Percentiles rank a stretch among this genome's conserved stretches.
Evolutionary conservation across 768 basidiomycete species (phyloP).

Genomic region (Pleurotus pulmonarius): DNA sequence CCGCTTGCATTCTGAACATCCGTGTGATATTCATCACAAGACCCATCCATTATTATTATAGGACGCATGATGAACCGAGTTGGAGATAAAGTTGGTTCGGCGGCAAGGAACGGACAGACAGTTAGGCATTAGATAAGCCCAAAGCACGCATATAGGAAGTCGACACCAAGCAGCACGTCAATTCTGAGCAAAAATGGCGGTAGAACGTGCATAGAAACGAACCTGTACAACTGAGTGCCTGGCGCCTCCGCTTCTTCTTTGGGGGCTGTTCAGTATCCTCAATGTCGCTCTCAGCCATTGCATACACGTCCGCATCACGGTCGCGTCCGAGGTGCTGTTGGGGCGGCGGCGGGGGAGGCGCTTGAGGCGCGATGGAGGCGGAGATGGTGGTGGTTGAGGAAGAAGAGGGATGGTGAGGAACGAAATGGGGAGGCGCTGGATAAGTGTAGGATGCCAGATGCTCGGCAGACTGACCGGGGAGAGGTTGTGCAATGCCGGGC

Average conservation of each 20-base stretch:
- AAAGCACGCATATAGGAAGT: constrained; percentile 12
- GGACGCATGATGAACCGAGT: constrained; percentile 10
- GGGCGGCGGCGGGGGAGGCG: constrained; percentile 14
- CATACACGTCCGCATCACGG: constrained; percentile 27
- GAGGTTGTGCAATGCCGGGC: constrained; percentile 34
- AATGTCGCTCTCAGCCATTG: constrained; percentile 49
- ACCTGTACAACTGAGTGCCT: constrained; percentile 86
- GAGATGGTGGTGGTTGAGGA: constrained; percentile 6
- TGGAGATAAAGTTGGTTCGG: not conserved
- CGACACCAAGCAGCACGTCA: constrained; percentile 14
- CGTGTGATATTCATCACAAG: constrained; percentile 28
- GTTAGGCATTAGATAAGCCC: constrained; percentile 18
- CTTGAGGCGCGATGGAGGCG: not conserved
- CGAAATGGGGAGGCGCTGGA: constrained; percentile 23
- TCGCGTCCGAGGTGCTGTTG: constrained; percentile 19
- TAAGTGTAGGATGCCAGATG: constrained; percentile 15
- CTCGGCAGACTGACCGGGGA: constrained; percentile 10
- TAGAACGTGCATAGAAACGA: constrained; percentile 24
- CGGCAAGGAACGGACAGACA: constrained; percentile 3
- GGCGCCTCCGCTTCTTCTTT: constrained; percentile 80
- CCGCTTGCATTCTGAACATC: constrained; percentile 69
- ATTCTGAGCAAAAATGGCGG: constrained; percentile 18
- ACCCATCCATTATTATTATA: constrained; percentile 12
- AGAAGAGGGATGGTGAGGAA: constrained; percentile 15
- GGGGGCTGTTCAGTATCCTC: constrained; percentile 58